phyloP scores from a whole-genome alignment of 305 asterid species.

The Solanum hybrid region DNA sequence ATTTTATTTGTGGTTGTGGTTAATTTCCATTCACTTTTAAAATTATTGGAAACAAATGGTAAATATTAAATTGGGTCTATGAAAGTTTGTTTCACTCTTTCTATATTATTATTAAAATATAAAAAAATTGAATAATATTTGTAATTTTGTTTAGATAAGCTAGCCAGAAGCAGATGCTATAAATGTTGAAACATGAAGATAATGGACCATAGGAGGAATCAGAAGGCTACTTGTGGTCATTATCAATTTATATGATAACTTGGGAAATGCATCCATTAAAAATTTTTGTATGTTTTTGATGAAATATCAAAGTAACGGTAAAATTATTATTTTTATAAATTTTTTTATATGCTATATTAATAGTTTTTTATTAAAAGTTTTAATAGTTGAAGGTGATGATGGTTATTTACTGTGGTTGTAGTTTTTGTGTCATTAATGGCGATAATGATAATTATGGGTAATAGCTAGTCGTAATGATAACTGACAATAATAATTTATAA shows the following conservation, averaged over 20 bases:
- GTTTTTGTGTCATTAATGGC: not conserved
- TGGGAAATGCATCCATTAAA: not conserved
- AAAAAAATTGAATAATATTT: not conserved
- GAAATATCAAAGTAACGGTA: not conserved
- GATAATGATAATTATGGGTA: not conserved
- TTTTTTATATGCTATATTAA: not conserved
- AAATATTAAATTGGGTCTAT: not conserved
- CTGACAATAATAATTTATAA: not conserved
- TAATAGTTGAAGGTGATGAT: not conserved
- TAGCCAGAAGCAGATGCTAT: constrained; percentile 3
- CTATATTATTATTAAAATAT: not conserved
- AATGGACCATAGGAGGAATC: constrained; percentile 4
- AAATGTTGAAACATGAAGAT: constrained; percentile 2
- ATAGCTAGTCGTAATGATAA: not conserved
- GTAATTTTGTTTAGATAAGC: not conserved
- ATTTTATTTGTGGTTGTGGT: not conserved
- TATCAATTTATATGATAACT: not conserved
- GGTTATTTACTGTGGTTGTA: not conserved
- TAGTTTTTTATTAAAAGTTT: not conserved
- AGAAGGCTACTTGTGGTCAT: constrained; percentile 2
- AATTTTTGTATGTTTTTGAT: not conserved
- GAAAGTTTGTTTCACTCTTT: not conserved
- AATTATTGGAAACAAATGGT: not conserved
- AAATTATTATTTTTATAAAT: not conserved
- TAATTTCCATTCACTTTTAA: not conserved